Percentiles rank a stretch among this genome's conserved stretches.
Evolutionary conservation across 2,329 filamentous ascomycete species (phyloP).

Genomic region (Tolypocladium guangdongense): DNA sequence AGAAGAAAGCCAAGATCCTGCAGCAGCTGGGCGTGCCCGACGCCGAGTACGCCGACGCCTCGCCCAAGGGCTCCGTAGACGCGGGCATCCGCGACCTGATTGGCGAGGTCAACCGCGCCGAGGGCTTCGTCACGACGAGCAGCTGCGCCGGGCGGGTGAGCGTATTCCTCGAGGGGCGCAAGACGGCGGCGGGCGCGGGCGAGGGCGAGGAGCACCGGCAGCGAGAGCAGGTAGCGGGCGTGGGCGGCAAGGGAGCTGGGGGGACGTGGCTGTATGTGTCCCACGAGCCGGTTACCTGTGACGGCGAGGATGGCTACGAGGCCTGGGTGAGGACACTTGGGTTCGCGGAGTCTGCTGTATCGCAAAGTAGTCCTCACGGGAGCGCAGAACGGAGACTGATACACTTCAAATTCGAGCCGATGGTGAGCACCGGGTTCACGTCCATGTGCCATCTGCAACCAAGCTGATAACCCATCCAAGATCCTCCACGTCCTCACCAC

Average conservation of each 20-base stretch:
- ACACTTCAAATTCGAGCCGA: slow-evolving; percentile 89
- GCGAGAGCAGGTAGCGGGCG: slow-evolving; percentile 36
- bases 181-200: slow-evolving; percentile 14
- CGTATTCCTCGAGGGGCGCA: slow-evolving; percentile 75
- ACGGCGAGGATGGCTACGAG: slow-evolving; percentile 8
- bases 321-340: slow-evolving; percentile 20
- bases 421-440: slow-evolving; percentile 54
- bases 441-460: neutral
- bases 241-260: slow-evolving; percentile 77
- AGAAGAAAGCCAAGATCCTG: slow-evolving; percentile 65
- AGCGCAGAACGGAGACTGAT: slow-evolving; percentile 40
- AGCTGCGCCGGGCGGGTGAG: slow-evolving; percentile 83
- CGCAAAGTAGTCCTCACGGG: slow-evolving; percentile 8
- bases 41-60: slow-evolving; percentile 67
- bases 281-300: slow-evolving; percentile 48
- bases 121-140: slow-evolving; percentile 80
- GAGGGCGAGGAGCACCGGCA: slow-evolving; percentile 7
- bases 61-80: slow-evolving; percentile 83
- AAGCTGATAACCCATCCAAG: slow-evolving; percentile 31
- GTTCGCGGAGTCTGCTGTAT: slow-evolving; percentile 13
- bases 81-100: slow-evolving; percentile 68
- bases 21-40: slow-evolving; percentile 56
- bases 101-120: slow-evolving; percentile 60
- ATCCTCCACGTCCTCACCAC: slow-evolving; percentile 81
- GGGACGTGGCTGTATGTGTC: slow-evolving; percentile 82